Evolutionary conservation across 164 flowering plant species (phyloP).

Genomic region (Stephania japonica): DNA sequence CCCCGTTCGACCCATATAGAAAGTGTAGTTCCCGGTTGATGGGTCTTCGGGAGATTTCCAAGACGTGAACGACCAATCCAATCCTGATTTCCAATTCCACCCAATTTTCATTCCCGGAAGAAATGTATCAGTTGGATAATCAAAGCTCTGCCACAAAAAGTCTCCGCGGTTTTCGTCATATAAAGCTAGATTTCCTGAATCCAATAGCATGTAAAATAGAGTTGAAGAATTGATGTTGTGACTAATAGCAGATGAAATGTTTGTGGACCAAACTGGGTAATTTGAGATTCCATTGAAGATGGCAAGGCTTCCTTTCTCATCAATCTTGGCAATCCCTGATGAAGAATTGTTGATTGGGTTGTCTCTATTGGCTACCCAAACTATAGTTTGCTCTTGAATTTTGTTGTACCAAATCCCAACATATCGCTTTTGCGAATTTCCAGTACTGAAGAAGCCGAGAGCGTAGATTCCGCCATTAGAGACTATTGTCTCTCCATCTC

Average conservation of each 20-base stretch:
- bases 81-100: slow-evolving; percentile 28
- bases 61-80: slow-evolving; percentile 30
- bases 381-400: no score
- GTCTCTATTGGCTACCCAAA: no score
- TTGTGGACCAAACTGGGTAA: slow-evolving; percentile 26
- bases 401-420: no score
- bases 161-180: neutral
- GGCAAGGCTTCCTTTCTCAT: slow-evolving; percentile 14
- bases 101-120: slow-evolving; percentile 26
- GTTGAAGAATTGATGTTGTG: neutral
- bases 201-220: slow-evolving; percentile 29
- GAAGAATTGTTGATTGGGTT: no score
- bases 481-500: no score
- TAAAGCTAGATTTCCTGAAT: slow-evolving; percentile 45
- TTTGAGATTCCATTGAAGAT: slow-evolving; percentile 14
- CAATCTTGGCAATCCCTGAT: slow-evolving; percentile 7
- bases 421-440: no score
- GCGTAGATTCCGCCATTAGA: no score
- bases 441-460: no score
- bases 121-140: neutral
- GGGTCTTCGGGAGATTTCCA: neutral
- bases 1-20: slow-evolving; percentile 20
- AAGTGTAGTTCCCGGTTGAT: slow-evolving; percentile 22
- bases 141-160: neutral
- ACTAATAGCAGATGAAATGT: neutral